A percentile compares a stretch with the other conserved stretches of the same genome.
phyloP scores from a whole-genome alignment of 495 filamentous ascomycete genomes.

The Aspergillus biplanus region DNA sequence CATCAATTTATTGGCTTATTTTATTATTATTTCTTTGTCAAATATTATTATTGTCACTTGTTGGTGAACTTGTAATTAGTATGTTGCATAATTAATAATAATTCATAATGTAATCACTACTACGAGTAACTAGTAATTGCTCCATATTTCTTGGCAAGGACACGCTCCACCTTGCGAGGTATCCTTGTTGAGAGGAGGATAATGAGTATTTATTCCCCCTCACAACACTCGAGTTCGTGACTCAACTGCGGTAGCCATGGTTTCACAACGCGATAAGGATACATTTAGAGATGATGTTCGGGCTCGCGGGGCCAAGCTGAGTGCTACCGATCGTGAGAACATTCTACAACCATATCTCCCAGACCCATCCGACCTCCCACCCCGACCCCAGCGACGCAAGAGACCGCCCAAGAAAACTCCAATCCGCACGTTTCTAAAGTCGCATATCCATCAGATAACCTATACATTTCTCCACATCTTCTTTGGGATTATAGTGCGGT shows the following conservation, averaged over 20 bases:
- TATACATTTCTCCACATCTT: constrained; percentile 76
- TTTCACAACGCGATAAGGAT: constrained; percentile 55
- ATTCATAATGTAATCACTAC: too few species aligned
- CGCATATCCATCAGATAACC: constrained; percentile 67
- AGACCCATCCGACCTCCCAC: constrained; percentile 47
- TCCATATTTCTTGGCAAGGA: too few species aligned
- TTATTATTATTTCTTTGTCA: too few species aligned
- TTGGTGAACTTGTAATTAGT: too few species aligned
- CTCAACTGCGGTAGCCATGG: constrained; percentile 44
- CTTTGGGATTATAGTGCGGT: constrained; percentile 84
- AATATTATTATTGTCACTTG: too few species aligned
- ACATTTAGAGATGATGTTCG: constrained; percentile 68
- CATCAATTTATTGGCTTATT: too few species aligned
- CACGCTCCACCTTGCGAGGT: too few species aligned
- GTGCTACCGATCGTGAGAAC: constrained; percentile 67
- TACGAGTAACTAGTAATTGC: too few species aligned
- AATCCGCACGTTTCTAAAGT: constrained; percentile 68
- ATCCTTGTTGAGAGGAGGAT: too few species aligned
- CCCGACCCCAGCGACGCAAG: constrained; percentile 33
- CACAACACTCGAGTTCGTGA: too few species aligned
- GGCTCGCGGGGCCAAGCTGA: constrained; percentile 60
- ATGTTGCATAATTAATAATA: too few species aligned
- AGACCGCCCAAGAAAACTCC: constrained; percentile 45
- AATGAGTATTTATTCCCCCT: too few species aligned
- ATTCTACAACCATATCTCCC: constrained; percentile 80